Evolutionary conservation across 2,329 filamentous ascomycete species (phyloP).

Genomic region (Cyphellophora attinorum): DNA sequence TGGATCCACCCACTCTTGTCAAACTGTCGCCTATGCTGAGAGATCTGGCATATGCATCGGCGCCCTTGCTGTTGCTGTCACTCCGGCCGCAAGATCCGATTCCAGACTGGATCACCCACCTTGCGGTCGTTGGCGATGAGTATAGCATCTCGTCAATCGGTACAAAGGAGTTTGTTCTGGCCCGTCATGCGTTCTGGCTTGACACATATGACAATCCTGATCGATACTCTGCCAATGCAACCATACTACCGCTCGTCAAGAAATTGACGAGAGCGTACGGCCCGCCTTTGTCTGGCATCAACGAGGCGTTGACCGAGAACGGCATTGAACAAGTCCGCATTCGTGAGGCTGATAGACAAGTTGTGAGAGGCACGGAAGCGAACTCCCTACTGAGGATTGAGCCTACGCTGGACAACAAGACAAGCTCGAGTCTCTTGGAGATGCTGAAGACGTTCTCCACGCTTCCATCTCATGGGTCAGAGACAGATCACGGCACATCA

Average conservation of each 20-base stretch:
- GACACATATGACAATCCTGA: conserved; percentile 16
- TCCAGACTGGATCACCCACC: conserved; percentile 82
- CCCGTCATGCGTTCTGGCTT: conserved; percentile 11
- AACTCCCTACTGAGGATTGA: neutral
- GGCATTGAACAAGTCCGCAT: conserved; percentile 11
- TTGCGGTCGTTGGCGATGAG: conserved; percentile 61
- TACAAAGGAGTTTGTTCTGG: conserved; percentile 51
- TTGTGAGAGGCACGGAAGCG: no score
- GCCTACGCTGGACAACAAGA: neutral
- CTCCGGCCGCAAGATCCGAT: conserved; percentile 77
- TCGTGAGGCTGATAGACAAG: no score
- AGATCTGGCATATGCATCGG: conserved; percentile 54
- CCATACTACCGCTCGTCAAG: conserved; percentile 4
- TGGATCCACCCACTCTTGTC: conserved; percentile 73
- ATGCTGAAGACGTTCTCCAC: conserved; percentile 2
- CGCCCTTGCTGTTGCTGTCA: conserved; percentile 66
- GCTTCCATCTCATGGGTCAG: neutral
- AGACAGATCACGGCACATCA: neutral
- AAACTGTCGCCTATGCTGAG: conserved; percentile 63
- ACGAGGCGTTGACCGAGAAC: conserved; percentile 10
- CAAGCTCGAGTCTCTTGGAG: neutral
- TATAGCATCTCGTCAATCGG: conserved; percentile 59
- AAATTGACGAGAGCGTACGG: conserved; percentile 9
- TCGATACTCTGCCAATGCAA: conserved; percentile 25
- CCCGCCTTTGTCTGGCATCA: conserved; percentile 13